Conservation (phyloP, 164 flowering plant genomes). For the Chloranthus sessilifolius region DNA sequence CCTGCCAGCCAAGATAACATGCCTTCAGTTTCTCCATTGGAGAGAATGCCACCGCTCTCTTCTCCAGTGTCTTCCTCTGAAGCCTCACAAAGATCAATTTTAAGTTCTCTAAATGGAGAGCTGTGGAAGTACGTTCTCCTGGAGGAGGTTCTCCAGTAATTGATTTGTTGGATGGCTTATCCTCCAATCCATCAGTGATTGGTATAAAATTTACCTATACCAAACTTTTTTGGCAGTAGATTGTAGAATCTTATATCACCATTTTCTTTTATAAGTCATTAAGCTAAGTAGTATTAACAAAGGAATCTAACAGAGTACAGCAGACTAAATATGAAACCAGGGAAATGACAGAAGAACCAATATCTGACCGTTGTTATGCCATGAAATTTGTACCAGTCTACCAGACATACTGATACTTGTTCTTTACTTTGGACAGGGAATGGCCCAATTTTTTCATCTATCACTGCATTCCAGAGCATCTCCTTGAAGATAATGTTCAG, state of each 20-base stretch:
- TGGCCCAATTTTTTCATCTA: constrained; percentile 57
- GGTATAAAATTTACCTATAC: constrained; percentile 24
- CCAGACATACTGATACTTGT: constrained; percentile 1
- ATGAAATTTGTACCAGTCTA: too few relatives aligned
- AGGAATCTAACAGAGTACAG: too few relatives aligned
- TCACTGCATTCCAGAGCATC: constrained; percentile 77
- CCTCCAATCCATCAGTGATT: constrained; percentile 31
- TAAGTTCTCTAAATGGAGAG: constrained; percentile 1
- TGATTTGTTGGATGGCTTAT: constrained; percentile 79
- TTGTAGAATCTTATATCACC: neutral
- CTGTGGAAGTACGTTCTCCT: constrained; percentile 19
- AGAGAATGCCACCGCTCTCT: constrained; percentile 38
- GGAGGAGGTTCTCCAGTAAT: constrained; percentile 53
- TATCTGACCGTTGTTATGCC: too few relatives aligned
- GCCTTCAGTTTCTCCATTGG: constrained; percentile 36
- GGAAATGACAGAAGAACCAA: too few relatives aligned
- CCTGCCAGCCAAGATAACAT: constrained; percentile 38
- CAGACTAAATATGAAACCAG: too few relatives aligned
- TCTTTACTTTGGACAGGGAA: constrained; percentile 38
- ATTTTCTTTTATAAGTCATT: neutral
- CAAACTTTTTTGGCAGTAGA: neutral
- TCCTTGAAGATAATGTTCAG: constrained; percentile 62
- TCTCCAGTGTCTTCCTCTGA: constrained; percentile 32
- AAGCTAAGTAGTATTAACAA: neutral
- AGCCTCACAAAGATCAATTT: constrained; percentile 14